Percentiles rank a stretch among this genome's conserved stretches.
Conservation (phyloP, 2,329 filamentous ascomycete genomes). For the Fusarium sacchari region DNA sequence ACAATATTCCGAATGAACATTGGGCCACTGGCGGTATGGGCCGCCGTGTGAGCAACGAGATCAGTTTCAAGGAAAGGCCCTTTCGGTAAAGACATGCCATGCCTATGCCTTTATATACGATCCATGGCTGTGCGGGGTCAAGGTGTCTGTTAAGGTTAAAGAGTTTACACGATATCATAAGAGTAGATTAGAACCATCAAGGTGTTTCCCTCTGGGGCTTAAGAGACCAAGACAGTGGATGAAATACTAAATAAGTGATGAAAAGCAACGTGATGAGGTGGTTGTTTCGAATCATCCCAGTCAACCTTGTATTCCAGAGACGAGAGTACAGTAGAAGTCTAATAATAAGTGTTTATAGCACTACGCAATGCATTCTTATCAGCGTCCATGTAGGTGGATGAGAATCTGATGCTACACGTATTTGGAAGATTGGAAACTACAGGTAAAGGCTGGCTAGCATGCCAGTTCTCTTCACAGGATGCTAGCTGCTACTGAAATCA, state of each 20-base stretch:
- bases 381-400: background rate
- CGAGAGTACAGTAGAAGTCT: background rate
- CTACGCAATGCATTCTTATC: background rate
- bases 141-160: background rate
- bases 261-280: background rate
- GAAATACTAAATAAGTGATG: background rate
- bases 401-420: background rate
- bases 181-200: conserved; percentile 19
- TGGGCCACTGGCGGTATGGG: background rate
- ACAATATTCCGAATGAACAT: background rate
- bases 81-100: background rate
- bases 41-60: background rate
- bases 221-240: background rate
- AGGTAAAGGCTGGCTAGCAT: background rate
- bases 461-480: background rate
- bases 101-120: conserved; percentile 23
- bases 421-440: background rate
- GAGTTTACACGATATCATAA: conserved; percentile 4
- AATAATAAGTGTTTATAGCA: background rate
- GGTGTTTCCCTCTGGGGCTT: background rate
- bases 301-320: background rate
- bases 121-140: conserved; percentile 4
- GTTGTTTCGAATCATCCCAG: background rate
- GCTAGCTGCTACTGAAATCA: background rate
- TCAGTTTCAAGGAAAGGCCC: background rate